Conservation (phyloP, 2,329 filamentous ascomycete genomes). For the Epichloe baconii region DNA sequence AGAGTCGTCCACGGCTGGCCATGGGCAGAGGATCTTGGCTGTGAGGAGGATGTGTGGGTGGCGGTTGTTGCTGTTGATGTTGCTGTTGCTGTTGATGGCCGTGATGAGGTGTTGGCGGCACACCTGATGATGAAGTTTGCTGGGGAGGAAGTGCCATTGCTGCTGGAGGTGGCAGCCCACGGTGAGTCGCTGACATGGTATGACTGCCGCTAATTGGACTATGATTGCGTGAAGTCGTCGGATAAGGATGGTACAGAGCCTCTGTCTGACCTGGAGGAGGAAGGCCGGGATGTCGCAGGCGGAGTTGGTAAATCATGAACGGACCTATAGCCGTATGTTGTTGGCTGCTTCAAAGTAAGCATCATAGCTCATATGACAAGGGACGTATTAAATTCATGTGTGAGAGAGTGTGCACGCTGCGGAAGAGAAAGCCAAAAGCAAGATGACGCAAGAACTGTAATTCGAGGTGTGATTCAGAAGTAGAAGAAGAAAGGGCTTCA, state of each 20-base stretch:
- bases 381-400: conserved; percentile 15
- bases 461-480: background rate
- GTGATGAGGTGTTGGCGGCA: conserved; percentile 15
- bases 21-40: conserved; percentile 14
- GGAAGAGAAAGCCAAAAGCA: background rate
- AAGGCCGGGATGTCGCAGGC: conserved; percentile 40
- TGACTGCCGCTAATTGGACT: conserved; percentile 30
- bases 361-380: conserved; percentile 31
- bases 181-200: conserved; percentile 57
- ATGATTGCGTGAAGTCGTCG: conserved; percentile 28
- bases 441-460: background rate
- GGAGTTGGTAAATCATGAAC: conserved; percentile 50
- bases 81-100: conserved; percentile 11
- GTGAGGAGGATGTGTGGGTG: conserved; percentile 14
- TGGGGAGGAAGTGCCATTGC: conserved; percentile 47
- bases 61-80: conserved; percentile 3
- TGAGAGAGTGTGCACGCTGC: background rate
- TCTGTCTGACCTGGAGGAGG: conserved; percentile 40
- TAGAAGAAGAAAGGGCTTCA: background rate
- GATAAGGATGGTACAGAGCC: conserved; percentile 26
- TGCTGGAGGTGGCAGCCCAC: conserved; percentile 55
- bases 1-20: conserved; percentile 34
- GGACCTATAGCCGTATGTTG: conserved; percentile 45
- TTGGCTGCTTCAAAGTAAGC: conserved; percentile 49
- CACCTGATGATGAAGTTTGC: conserved; percentile 19